These are phyloP conservation scores for Nemania bipapillata DNA, from an alignment of 2,329 filamentous ascomycete species.

Conservation along the genomic window DNA sequence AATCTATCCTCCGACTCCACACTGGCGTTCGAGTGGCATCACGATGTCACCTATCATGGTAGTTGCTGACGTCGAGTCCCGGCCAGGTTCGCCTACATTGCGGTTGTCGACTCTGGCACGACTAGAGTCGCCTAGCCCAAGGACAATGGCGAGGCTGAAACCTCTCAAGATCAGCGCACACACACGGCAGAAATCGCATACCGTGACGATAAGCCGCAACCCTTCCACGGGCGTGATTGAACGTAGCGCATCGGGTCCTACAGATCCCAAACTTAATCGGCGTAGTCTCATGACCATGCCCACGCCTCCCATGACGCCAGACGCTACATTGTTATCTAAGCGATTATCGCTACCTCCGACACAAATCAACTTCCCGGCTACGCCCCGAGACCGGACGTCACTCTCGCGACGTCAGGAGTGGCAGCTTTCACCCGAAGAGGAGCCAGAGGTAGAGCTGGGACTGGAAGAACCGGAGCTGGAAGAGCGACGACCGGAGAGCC, in stretches of 20 bases:
- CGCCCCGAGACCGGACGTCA: conserved; percentile 16
- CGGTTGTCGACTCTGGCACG: conserved; percentile 23
- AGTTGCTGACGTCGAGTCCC: conserved; percentile 40
- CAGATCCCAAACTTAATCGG: conserved; percentile 34
- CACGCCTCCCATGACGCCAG: conserved; percentile 39
- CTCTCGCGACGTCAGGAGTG: conserved; percentile 28
- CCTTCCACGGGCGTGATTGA: conserved; percentile 42
- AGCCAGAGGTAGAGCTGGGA: conserved; percentile 2
- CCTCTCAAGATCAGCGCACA: conserved; percentile 39
- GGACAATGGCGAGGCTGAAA: conserved; percentile 36
- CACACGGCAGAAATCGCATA: conserved; percentile 39
- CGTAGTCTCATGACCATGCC: conserved; percentile 42
- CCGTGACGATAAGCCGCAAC: conserved; percentile 45
- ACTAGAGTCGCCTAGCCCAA: conserved; percentile 27
- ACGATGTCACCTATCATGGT: conserved; percentile 48
- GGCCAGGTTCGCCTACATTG: conserved; percentile 27
- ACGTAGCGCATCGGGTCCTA: conserved; percentile 31
- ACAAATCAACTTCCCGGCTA: conserved; percentile 8
- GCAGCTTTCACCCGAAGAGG: conserved; percentile 19
- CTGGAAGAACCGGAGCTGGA: too few relatives aligned
- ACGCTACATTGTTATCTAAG: conserved; percentile 21
- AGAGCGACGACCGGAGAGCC: conserved; percentile 7
- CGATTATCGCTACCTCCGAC: conserved; percentile 37
- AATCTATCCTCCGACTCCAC: conserved; percentile 2
- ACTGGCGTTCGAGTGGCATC: conserved; percentile 31